Conservation (phyloP, 345 rosid genomes). For the Heritiera littoralis region DNA sequence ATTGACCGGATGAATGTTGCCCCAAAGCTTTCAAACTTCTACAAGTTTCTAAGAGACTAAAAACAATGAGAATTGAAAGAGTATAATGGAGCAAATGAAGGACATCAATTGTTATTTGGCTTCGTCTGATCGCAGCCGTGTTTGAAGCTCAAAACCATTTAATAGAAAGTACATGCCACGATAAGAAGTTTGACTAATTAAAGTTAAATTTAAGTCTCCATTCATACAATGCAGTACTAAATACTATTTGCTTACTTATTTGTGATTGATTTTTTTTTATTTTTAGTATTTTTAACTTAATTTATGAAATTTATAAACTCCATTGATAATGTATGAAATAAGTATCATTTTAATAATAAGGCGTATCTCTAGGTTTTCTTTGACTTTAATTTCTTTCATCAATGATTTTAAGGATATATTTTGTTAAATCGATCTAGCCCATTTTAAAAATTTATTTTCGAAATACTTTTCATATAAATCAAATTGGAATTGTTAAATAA, state of each 20-base stretch:
- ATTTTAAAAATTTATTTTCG: no score
- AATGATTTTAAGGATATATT: no score
- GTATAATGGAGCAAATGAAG: neutral
- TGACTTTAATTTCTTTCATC: no score
- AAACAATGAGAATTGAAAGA: neutral
- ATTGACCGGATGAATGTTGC: neutral
- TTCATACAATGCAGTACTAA: neutral
- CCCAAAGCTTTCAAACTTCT: neutral
- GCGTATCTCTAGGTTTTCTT: no score
- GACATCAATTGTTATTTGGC: neutral
- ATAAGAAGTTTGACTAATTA: neutral
- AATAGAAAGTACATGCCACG: neutral
- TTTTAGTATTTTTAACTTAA: no score
- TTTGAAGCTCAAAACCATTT: neutral
- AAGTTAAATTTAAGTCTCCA: neutral
- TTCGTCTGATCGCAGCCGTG: neutral
- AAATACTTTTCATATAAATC: no score
- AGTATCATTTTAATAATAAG: no score
- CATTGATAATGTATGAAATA: neutral
- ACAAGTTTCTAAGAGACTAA: neutral
- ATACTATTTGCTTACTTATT: neutral
- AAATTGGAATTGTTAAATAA: no score
- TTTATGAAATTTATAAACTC: no score
- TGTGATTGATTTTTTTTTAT: neutral
- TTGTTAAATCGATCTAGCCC: no score